Evolutionary conservation across 768 basidiomycete genomes (phyloP), one percentile per base, ranked within the genome.

Genomic region (Sutorius australiensis): DNA sequence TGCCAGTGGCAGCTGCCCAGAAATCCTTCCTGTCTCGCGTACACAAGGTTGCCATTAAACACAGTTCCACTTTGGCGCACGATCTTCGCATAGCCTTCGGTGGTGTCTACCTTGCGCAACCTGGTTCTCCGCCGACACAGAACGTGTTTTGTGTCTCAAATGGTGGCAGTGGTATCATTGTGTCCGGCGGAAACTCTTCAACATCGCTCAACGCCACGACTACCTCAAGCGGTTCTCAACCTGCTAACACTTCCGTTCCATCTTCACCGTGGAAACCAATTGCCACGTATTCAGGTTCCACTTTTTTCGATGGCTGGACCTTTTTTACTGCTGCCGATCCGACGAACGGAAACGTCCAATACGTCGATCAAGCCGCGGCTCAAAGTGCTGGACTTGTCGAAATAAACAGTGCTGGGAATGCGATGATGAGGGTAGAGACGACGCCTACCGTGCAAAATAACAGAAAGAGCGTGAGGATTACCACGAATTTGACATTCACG

Each of bases 391-490:
- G 81, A 44, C 77, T 98, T 30, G 64, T 84, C 30, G 74, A 80
- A 13, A 76, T 93, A 62, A 94, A 91, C 63, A 56, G 62, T 21
- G 77, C 76, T 10, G 89, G 90, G 19, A 81, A 92, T 70, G 90
- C 87, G 16, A 70, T 97, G 51, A 95, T 98, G 92, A 75, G 81
- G 32, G 85, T 95, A 24, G 92, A 95, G 65, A 94, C 89, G 6
- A 95, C 92, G 5, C 77, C 82, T 10, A 78, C 71, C 16, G 86
- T 94, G 31, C 62, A 78, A n/a, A 79, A 67, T 37, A 86, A 79
- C 49, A 81, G 94, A 54, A 78, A 82, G 68, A 86, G 87, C 58
- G 78, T 95, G 36, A 84, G 94, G 57, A 87, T 98, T 59, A 83
- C 82, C 44, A 83, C 86, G 0, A 65, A 82, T 28, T 67, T 73